Base-by-base conservation (phyloP, 2,329 filamentous ascomycete genomes). In the Aspergillus sp. region DNA sequence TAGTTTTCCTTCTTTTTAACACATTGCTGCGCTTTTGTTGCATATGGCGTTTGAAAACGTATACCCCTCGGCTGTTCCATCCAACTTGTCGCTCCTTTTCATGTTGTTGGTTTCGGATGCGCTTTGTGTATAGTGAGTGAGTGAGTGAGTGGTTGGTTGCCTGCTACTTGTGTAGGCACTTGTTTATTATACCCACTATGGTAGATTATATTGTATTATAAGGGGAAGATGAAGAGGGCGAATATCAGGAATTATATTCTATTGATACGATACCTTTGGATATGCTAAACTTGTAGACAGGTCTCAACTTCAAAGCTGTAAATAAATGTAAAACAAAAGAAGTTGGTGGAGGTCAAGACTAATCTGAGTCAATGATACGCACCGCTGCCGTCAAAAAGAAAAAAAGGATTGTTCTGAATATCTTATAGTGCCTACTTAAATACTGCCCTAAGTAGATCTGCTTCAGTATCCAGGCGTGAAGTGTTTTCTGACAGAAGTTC, bases 21-120 rank as follows among this genome's bases (percentile, higher is more conserved):
- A 11, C 52, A 64, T 60, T 54, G 69, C 56, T 56, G 17, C 46
- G 27, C 21, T 46, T 19, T 39, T 23, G n/a, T 55, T 45, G 37
- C 24, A 17, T 31, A 31, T 33, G 60, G 60, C 60, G 60, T 62
- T 62, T 44, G 54, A 40, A 56, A 37, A 37, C 35, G 52, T 59
- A 62, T 59, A 59, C 60, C 60, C 60, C 47, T 35, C 23, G n/a
- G n/a, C 14, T 44, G 41, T 44, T 39, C 27, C n/a, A 23, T 37
- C 35, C 35, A n/a, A 31, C 53, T 40, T 51, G 27, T 57, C 40
- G 39, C 45, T 62, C 57, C 14, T 31, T 56, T 61, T 46, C 39
- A 41, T 50, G 8, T 47, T 31, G 39, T 45, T 60, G 39, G 23
- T 40, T 21, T 50, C 51, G 17, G n/a, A 23, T 17, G n/a, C 11